Percentiles rank a stretch among this genome's conserved stretches.
Conservation (phyloP, 768 basidiomycete species). For the Pulveroboletus sp. region DNA sequence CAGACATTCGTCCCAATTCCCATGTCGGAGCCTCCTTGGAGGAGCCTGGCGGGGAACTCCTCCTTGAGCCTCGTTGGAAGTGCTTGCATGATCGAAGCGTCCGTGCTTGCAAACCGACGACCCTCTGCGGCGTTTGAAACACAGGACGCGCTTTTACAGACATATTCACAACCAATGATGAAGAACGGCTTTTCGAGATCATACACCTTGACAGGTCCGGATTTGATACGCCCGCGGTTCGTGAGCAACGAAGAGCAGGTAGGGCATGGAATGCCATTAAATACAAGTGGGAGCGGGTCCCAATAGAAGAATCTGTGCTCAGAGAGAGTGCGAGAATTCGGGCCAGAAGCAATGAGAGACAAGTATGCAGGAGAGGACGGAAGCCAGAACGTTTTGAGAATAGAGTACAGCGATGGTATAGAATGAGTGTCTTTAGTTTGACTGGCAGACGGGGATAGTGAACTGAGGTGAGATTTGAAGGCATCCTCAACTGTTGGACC, state of each 20-base stretch:
- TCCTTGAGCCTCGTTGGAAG: conserved; percentile 66
- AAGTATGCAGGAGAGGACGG: conserved; percentile 78
- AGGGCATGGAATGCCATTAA: conserved; percentile 79
- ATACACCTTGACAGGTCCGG: conserved; percentile 75
- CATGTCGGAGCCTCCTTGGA: conserved; percentile 56
- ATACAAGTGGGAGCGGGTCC: conserved; percentile 81
- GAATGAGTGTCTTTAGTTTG: conserved; percentile 44
- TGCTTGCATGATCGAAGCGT: conserved; percentile 66
- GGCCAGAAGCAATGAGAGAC: conserved; percentile 67
- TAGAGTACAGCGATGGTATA: conserved; percentile 71
- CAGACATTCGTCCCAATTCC: conserved; percentile 61
- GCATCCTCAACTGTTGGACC: conserved; percentile 73
- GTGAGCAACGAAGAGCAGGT: conserved; percentile 55
- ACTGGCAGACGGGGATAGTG: conserved; percentile 50
- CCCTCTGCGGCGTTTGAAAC: conserved; percentile 47
- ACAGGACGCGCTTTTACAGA: conserved; percentile 55
- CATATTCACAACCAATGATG: conserved; percentile 82
- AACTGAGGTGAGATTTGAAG: conserved; percentile 73
- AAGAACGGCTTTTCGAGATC: conserved; percentile 81
- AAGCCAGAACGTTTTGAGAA: conserved; percentile 82
- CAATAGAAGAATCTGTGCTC: conserved; percentile 83
- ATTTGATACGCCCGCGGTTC: conserved; percentile 70
- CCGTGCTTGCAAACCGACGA: conserved; percentile 69
- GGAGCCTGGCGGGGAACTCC: conserved; percentile 68
- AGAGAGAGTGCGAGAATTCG: conserved; percentile 65